Evolutionary conservation across 306 rosid genomes (phyloP), one percentile per base, ranked within the genome.

Genomic region (Arachis stenosperma): DNA sequence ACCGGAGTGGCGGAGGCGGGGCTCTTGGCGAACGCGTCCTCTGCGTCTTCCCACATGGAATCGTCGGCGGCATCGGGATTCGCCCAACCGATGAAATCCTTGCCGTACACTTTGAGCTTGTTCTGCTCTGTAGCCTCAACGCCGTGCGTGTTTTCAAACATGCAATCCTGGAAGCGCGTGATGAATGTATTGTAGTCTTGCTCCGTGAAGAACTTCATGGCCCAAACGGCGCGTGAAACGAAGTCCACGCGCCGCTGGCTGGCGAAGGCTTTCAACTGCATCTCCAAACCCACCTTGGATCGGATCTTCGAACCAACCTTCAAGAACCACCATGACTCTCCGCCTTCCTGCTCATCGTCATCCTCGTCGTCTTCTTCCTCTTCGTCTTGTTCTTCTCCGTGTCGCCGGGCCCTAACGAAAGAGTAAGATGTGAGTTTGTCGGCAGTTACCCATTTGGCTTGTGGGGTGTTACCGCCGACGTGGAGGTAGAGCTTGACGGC

Each of bases 1-100:
- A 78, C 79, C 0, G 88, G 96, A 0, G 96, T 86, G 2, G 78
- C 84, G 2, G 90, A 77, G 6, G 68, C 82, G 0, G 97, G 96
- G 67, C 95, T 94, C 44, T 84, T 94, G 6, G 69, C 6, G 57
- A 91, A 84, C 12, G 75, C 42, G 47, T 88, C 96, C 10, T 92
- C 97, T 0, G 99, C 96, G 48, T 95, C 99, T 50, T 95, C 97
- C 98, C 99, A 95, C 84, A 92, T 84, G 2, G 98, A 90, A 79
- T 95, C 99, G 61, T 95, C 98, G 0, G 98, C 97, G 4, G 42
- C 81, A 62, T 95, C 96, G 0, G 99, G 99, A 29, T 90, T 90
- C 10, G 87, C 90, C 99, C 99, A 95, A 40, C 86, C 97, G 7
- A 92, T 73, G 52, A 91, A 95, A 48, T 95, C 99, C 80, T 95